Base-by-base conservation (phyloP, 495 filamentous ascomycete species). In the Podospora conica region DNA sequence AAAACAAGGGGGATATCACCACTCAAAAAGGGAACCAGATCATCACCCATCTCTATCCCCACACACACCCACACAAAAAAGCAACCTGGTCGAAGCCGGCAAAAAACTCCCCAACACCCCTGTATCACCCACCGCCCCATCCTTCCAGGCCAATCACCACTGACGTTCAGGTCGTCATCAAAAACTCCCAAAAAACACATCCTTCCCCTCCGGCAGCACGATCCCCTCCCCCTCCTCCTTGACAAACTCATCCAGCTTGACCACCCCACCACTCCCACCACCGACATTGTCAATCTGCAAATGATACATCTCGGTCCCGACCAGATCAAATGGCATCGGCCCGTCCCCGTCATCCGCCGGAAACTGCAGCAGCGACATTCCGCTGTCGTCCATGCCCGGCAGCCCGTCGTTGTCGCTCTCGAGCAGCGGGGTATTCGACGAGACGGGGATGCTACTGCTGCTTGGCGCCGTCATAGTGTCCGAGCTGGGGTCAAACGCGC, bases 111-210 rank as follows among this genome's bases (percentile, higher is more conserved):
- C 55, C 55, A 57, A 24, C 55, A 48, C 40, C 40, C 40, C 18
- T n/a, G 40, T 48, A n/a, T 48, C 40, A n/a, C 40, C 29, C 11
- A n/a, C n/a, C 40, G 9, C 40, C 29, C 11, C 29, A 31, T 31
- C 29, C 12, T 11, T 12, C 29, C 4, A 2, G 6, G 29, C 3
- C 29, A 31, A 9, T 18, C 8, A 0, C 15, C 18, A 2, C 18
- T 6, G 6, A 2, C 25, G 15, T 11, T 48, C 5, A 48, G 40
- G 15, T 2, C 15, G 40, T 48, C 40, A 20, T 73, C 67, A 78
- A 27, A 72, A 70, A 54, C 66, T 70, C 11, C 75, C 70, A 61
- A 76, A 79, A 57, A 77, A 75, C 4, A 75, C 68, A 68, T 77
- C 75, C 21, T 69, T 48, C 15, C 40, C 66, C 29, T 73, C 64